Evolutionary conservation across 2,329 filamentous ascomycete genomes (phyloP), one percentile per base, ranked within the genome.

Genomic region (Arachnomyces sp.): DNA sequence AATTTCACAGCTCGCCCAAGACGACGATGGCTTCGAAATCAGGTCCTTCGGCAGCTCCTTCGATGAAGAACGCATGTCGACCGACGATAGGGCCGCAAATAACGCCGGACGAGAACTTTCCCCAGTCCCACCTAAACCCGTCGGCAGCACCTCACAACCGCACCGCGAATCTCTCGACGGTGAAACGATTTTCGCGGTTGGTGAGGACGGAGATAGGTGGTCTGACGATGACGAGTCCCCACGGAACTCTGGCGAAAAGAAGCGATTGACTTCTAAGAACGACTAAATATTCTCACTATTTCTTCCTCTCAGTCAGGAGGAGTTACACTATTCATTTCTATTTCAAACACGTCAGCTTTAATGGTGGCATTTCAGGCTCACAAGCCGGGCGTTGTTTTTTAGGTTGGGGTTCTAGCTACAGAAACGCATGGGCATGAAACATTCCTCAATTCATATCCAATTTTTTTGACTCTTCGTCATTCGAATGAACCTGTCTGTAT

Each of bases 1-100:
- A 8, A 4, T 12, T 14, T 6, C 36, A 31, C 46, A 82, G 77
- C 83, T 98, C 57, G 90, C 92, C 2, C 92, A 96, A 75, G 92
- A 98, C 55, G 92, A 98, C 53, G 90, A 96, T 57, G 92, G 92
- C 28, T 98, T 98, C 60, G 92, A 96, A 59, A 93, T 98, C 59
- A 85, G 85, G 36, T 92, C 92, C 42, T 84, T 98, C 46, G 87
- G 86, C 38, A 85, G 86, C 50, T 79, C 75, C 0, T 66, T 83
- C 14, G 81, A 84, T 51, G 77, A 82, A 42, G 77, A 80, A 51
- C 76, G 47, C 39, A 60, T 43, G 35, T 28, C 8, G 3, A 8
- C 37, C 29, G 34, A 40, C 31, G 28, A 31, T 15, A 40, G 37
- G 34, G 13, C 55, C 52, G 21, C 48, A 54, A 56, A 52, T 53